phyloP scores from a whole-genome alignment of 164 flowering plant species.

The Aristolochia fimbriata region DNA sequence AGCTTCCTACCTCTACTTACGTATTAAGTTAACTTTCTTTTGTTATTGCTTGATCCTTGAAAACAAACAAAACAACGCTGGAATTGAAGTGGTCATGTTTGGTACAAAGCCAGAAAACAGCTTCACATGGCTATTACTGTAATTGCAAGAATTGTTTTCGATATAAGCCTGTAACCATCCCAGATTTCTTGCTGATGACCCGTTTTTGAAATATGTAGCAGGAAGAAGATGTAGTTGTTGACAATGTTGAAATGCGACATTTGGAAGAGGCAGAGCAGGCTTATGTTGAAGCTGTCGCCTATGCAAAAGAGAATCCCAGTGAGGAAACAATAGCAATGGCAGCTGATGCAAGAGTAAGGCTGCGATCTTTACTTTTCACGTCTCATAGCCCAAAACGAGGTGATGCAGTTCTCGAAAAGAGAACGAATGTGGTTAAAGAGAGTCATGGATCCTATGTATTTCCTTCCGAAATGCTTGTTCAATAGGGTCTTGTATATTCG shows the following conservation, averaged over 20 bases:
- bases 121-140: neutral
- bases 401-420: no score
- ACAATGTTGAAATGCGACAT: conserved; percentile 39
- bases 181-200: neutral
- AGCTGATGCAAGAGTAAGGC: conserved; percentile 50
- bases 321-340: conserved; percentile 69
- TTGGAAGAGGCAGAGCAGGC: conserved; percentile 75
- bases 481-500: neutral
- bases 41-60: neutral
- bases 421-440: no score
- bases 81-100: neutral
- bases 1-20: neutral
- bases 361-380: conserved; percentile 33
- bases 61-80: neutral
- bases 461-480: conserved; percentile 2
- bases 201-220: neutral
- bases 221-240: conserved; percentile 40
- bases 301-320: conserved; percentile 62
- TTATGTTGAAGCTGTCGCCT: conserved; percentile 54
- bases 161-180: neutral
- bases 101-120: neutral
- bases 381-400: no score
- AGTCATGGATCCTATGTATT: no score
- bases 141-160: neutral
- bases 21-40: conserved; percentile 4